Percentiles rank a stretch among this genome's conserved stretches.
These are phyloP conservation scores for Aquilaria agallochum DNA, from an alignment of 441 rosid species.

Conservation along the genomic window DNA sequence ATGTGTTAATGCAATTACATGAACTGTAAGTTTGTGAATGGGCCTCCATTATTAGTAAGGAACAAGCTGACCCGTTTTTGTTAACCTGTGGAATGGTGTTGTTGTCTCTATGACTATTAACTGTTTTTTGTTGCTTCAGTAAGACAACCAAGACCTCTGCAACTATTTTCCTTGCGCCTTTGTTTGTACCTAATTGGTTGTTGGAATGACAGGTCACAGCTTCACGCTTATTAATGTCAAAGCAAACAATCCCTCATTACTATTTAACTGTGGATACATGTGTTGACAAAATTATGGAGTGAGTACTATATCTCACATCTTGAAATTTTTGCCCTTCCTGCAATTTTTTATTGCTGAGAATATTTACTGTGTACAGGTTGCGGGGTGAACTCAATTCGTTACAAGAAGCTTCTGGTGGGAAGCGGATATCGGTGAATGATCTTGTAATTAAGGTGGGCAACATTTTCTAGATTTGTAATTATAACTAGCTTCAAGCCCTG, in stretches of 20 bases:
- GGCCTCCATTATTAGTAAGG: no score
- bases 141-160: neutral
- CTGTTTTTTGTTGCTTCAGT: no score
- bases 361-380: slow-evolving; percentile 41
- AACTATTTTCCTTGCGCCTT: no score
- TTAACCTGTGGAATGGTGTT: no score
- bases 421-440: slow-evolving; percentile 83
- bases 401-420: slow-evolving; percentile 91
- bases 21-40: no score
- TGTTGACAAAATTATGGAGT: slow-evolving; percentile 92
- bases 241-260: slow-evolving; percentile 97
- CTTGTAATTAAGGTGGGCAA: slow-evolving; percentile 81
- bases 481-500: no score
- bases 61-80: no score
- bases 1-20: no score
- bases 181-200: slow-evolving; percentile 14
- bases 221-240: slow-evolving; percentile 79
- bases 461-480: neutral
- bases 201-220: slow-evolving; percentile 71
- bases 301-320: slow-evolving; percentile 23
- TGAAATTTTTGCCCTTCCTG: neutral
- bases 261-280: slow-evolving; percentile 89
- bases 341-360: neutral
- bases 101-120: no score
- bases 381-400: slow-evolving; percentile 72